A percentile compares a stretch with the other conserved stretches of the same genome.
Evolutionary conservation across 805 yeast species (phyloP).

Genomic region (Barnettozyma wickerhamii): DNA sequence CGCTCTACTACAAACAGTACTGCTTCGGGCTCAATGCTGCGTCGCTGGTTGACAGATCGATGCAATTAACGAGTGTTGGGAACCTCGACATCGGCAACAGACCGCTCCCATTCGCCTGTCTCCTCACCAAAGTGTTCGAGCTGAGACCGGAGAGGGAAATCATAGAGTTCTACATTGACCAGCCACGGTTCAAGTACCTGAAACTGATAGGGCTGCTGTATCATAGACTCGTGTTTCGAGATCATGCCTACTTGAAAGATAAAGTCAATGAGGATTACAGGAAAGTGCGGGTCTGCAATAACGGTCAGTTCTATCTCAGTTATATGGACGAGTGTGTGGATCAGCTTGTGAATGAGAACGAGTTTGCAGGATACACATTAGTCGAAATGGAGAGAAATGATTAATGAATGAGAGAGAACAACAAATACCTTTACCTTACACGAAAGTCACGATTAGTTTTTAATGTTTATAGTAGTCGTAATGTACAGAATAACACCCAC

Average conservation of each 20-base stretch:
- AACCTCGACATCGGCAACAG: conserved; percentile 51
- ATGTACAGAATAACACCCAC: neutral
- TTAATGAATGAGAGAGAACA: too few species aligned
- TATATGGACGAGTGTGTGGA: conserved; percentile 79
- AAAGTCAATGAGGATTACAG: conserved; percentile 56
- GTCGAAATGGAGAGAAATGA: conserved; percentile 43
- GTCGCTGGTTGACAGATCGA: conserved; percentile 44
- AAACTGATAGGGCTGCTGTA: conserved; percentile 69
- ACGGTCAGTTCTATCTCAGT: conserved; percentile 36
- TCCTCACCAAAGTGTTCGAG: conserved; percentile 73
- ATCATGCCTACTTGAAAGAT: conserved; percentile 32
- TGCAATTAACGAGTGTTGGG: conserved; percentile 47
- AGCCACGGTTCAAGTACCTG: conserved; percentile 72
- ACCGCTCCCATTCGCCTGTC: conserved; percentile 72
- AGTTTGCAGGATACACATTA: conserved; percentile 69
- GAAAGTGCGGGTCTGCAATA: conserved; percentile 49
- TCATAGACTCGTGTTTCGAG: conserved; percentile 35
- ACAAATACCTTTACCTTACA: too few species aligned
- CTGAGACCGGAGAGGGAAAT: conserved; percentile 63
- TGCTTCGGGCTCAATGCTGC: conserved; percentile 50
- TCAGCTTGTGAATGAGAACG: conserved; percentile 45
- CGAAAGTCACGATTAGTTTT: too few species aligned
- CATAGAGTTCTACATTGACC: conserved; percentile 47
- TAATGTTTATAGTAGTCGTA: too few species aligned
- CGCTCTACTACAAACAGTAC: conserved; percentile 52